Evolutionary conservation across 768 basidiomycete genomes (phyloP), one percentile per base, ranked within the genome.

Genomic region (Brasilioporus rufonigricans): DNA sequence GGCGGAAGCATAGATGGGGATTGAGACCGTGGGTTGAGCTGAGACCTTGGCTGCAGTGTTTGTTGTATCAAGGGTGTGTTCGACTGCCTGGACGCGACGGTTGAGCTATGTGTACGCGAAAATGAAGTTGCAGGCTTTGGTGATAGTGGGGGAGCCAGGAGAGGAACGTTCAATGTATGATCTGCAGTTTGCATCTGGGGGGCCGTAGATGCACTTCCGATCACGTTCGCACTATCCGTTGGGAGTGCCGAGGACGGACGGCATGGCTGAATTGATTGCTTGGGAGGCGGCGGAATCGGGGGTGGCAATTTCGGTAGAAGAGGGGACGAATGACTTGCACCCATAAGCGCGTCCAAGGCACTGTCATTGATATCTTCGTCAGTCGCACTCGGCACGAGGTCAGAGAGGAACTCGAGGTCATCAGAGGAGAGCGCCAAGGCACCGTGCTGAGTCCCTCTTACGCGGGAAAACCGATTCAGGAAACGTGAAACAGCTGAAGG

Each of bases 401-500:
- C 88, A 32, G 82, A 82, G 19, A 96, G 76, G 65, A 89, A 94
- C 59, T 91, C 87, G 27, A 96, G 76, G 66, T 96, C 93, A 54
- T 90, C 85, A 1, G 81, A 76, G 16, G 90, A 90, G 18, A 95
- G 77, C 13, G 90, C 80, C 32, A 94, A 68, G 29, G 87, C 84
- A 48, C 77, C 78, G 44, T 76, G 75, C 31, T 73, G 71, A 45
- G 74, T 53, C 26, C 65, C 57, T 44, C 72, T 76, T 26, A 71
- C 70, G 21, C 83, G 80, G 9, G 84, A 85, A 68, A 95, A 89
- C 45, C 90, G 82, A 47, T 80, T 83, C 45, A 93, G 76, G 67
- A 95, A 94, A 5, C 93, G 83, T 12, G 91, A 91, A 31, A 94
- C 89, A 9, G 83, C 89, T 0, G 93, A 91, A 27, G 82, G 75